Evolutionary conservation across 2,329 filamentous ascomycete genomes (phyloP).

Genomic region (Ceratocystiopsis minuta): DNA sequence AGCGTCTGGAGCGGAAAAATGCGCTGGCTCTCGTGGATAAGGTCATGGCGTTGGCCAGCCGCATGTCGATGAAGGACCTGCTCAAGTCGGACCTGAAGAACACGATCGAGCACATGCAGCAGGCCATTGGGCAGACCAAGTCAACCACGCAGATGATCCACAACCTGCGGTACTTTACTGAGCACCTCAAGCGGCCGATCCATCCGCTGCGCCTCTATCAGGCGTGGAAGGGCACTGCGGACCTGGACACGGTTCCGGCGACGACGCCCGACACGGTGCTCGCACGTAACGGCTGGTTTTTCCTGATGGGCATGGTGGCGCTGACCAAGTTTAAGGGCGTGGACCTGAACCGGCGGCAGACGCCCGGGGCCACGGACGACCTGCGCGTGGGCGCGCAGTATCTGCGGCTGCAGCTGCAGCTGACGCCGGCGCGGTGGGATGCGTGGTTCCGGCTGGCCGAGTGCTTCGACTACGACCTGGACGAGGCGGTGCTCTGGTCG

Average conservation of each 20-base stretch:
- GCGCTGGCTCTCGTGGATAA: slow-evolving; percentile 71
- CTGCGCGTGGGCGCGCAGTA: slow-evolving; percentile 66
- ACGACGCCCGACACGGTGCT: slow-evolving; percentile 50
- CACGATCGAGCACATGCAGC: slow-evolving; percentile 85
- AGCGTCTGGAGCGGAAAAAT: slow-evolving; percentile 63
- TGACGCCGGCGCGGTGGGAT: slow-evolving; percentile 68
- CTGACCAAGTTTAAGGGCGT: slow-evolving; percentile 64
- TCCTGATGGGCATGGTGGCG: slow-evolving; percentile 72
- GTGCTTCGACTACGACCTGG: slow-evolving; percentile 72
- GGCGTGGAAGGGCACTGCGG: slow-evolving; percentile 61
- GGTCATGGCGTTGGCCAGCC: slow-evolving; percentile 61
- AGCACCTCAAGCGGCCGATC: slow-evolving; percentile 68
- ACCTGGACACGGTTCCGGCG: slow-evolving; percentile 53
- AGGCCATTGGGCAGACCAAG: slow-evolving; percentile 64
- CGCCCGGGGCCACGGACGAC: slow-evolving; percentile 64
- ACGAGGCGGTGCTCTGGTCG: slow-evolving; percentile 75
- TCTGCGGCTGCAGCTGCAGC: slow-evolving; percentile 66
- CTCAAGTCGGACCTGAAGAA: slow-evolving; percentile 79
- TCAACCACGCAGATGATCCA: slow-evolving; percentile 65
- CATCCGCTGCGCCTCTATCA: slow-evolving; percentile 65
- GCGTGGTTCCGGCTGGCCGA: slow-evolving; percentile 80
- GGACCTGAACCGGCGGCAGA: slow-evolving; percentile 56
- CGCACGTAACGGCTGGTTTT: slow-evolving; percentile 79
- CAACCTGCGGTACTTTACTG: slow-evolving; percentile 67
- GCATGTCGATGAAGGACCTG: slow-evolving; percentile 77